Base-by-base conservation (phyloP, 371 early-diverging fungal genomes). In the Mortierella sp. region DNA sequence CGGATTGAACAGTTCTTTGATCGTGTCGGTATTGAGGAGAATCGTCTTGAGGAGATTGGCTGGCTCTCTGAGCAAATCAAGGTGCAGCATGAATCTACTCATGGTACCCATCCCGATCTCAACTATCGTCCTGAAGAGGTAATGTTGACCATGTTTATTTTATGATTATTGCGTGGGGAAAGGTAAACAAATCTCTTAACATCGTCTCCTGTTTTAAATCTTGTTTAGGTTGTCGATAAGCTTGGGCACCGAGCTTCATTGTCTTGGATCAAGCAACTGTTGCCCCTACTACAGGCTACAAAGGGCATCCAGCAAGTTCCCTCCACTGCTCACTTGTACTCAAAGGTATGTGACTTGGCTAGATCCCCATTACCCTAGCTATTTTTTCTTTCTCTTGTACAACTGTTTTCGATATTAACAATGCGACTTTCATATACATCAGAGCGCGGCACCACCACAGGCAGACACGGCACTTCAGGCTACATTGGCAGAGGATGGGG, bases 1-100 rank as follows among this genome's bases (percentile, higher is more conserved):
- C 80, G 82, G 3, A 86, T 86, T 16, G 87, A 86, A 24, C 75
- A 80, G 65, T 86, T 86, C 73, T 80, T 86, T 73, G 87, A 86
- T 28, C 80, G 80, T 3, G 76, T 82, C 14, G 80, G 78, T 44
- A 86, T 86, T 60, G 87, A 86, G 26, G 87, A 86, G 71, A 80
- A 74, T 13, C 77, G 87, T 16, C 58, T 86, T 34, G 87, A 86
- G 16, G 87, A 86, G 73, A 68, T 86, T 28, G 52, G 80, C 57
- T 86, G 87, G 87, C 60, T 86, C 10, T 52, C 83, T n/a, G 83
- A 86, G 26, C 87, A 86, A 63, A 79, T 86, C 73, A 80, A 73
- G 68, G 19, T 52, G 9, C 77, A 76, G 38, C 80, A 73, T 8
- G 80, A 85, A 26, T 65, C 68, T 19, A 26, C n/a, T 19, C 34